These are phyloP conservation scores for Pistacia vera DNA, from an alignment of 345 rosid species.

Conservation along the genomic window DNA sequence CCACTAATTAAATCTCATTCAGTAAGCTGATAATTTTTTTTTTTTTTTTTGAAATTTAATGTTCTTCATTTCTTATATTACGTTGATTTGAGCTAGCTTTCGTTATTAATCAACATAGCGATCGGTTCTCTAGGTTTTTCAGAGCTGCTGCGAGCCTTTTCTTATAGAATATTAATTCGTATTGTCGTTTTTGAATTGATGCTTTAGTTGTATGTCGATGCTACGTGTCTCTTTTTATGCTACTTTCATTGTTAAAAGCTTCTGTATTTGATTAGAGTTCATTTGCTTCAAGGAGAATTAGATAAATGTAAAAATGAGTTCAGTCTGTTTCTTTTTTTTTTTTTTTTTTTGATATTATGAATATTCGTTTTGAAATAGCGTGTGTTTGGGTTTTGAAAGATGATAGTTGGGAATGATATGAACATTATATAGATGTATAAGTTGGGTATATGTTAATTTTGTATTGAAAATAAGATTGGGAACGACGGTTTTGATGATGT, in stretches of 20 bases:
- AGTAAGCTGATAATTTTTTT: not conserved
- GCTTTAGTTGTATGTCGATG: not conserved
- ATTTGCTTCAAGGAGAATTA: too few relatives aligned
- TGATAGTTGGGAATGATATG: not conserved
- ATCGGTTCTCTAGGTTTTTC: slow-evolving; percentile 2
- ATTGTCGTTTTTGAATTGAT: not conserved
- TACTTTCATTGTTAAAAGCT: too few relatives aligned
- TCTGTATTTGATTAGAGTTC: not conserved
- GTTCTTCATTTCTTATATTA: not conserved
- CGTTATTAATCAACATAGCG: not conserved
- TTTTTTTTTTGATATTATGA: not conserved
- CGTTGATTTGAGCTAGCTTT: slow-evolving; percentile 19
- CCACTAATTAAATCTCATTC: not conserved
- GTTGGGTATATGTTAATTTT: not conserved
- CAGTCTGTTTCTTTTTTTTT: not conserved
- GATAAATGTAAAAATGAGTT: too few relatives aligned
- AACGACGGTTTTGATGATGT: slow-evolving; percentile 5
- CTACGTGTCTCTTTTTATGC: not conserved
- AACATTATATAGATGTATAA: not conserved
- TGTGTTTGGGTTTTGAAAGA: not conserved
- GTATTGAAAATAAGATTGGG: not conserved
- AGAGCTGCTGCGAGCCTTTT: not conserved
- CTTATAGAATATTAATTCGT: not conserved
- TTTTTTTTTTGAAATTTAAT: slow-evolving; percentile 8
- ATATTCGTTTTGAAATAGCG: not conserved